A percentile compares a stretch with the other conserved stretches of the same genome.
Evolutionary conservation across 768 basidiomycete species (phyloP).

Genomic region (Amanita pallidorosea): DNA sequence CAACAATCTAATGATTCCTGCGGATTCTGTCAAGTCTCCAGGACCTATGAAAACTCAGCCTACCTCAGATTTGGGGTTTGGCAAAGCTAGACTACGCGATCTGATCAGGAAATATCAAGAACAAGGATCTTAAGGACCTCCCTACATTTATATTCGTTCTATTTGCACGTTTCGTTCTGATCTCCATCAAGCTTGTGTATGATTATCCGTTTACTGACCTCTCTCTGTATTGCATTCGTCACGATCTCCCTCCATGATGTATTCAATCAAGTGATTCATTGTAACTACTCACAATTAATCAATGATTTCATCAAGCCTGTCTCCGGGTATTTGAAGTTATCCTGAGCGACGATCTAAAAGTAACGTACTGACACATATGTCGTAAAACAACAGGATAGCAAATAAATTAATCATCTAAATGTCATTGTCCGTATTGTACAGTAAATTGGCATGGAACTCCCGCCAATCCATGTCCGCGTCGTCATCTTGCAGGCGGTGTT

Average conservation of each 20-base stretch:
- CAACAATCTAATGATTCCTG: neutral
- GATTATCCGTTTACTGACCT: neutral
- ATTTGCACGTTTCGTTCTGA: neutral
- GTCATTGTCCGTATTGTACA: neutral
- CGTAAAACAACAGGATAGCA: neutral
- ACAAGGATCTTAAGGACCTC: conserved; percentile 11
- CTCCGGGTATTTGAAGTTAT: neutral
- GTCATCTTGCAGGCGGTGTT: conserved; percentile 8
- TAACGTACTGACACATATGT: neutral
- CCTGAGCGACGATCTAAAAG: neutral
- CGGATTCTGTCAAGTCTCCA: neutral
- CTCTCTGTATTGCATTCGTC: neutral
- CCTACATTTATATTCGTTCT: conserved; percentile 1
- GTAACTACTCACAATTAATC: neutral
- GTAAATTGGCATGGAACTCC: conserved; percentile 37
- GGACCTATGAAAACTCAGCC: conserved; percentile 11
- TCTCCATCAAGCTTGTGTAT: neutral
- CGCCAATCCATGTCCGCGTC: conserved; percentile 43
- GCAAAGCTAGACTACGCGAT: conserved; percentile 66
- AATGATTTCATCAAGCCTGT: neutral
- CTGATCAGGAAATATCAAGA: conserved; percentile 77
- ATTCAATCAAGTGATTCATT: neutral
- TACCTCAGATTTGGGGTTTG: conserved; percentile 50
- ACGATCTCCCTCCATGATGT: neutral
- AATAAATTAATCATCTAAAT: neutral